Percentiles rank a stretch among this genome's conserved stretches.
Conservation (phyloP, 345 rosid genomes). For the Laguncularia racemosa region DNA sequence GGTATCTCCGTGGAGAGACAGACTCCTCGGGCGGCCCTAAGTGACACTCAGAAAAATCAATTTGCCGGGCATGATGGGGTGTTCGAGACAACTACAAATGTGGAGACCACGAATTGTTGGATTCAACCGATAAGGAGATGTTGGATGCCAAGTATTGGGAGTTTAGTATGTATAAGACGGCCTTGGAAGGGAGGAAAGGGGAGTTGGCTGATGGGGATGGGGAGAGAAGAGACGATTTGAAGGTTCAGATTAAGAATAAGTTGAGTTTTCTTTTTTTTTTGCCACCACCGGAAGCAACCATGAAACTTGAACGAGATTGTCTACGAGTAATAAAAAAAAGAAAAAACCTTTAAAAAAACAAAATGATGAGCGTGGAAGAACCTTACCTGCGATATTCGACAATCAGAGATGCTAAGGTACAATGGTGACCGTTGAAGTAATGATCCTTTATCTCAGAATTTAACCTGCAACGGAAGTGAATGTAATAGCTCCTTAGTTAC, state of each 20-base stretch:
- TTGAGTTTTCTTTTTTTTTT: too few species aligned
- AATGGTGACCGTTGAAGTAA: too few species aligned
- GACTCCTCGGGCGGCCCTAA: constrained; percentile 74
- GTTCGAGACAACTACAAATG: constrained; percentile 43
- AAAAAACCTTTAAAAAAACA: too few species aligned
- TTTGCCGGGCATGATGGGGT: constrained; percentile 54
- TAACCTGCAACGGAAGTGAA: too few species aligned
- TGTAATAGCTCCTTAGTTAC: too few species aligned
- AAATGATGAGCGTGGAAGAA: too few species aligned
- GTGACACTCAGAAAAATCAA: constrained; percentile 40
- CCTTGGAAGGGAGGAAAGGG: constrained; percentile 97
- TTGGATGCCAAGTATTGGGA: constrained; percentile 99
- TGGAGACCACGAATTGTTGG: constrained; percentile 57
- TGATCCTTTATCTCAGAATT: too few species aligned
- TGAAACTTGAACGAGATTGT: too few species aligned
- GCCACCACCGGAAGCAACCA: too few species aligned
- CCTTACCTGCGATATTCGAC: too few species aligned
- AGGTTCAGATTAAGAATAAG: constrained; percentile 98
- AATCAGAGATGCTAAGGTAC: too few species aligned
- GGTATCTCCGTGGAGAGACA: constrained; percentile 96
- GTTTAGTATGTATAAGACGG: constrained; percentile 98
- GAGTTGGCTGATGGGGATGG: constrained; percentile 86
- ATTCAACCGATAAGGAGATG: constrained; percentile 87
- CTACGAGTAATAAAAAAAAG: too few species aligned
- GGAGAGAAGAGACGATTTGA: constrained; percentile 87